Base-by-base conservation (phyloP, 192 early-diverging fungal genomes). In the Coemansia reversa region DNA sequence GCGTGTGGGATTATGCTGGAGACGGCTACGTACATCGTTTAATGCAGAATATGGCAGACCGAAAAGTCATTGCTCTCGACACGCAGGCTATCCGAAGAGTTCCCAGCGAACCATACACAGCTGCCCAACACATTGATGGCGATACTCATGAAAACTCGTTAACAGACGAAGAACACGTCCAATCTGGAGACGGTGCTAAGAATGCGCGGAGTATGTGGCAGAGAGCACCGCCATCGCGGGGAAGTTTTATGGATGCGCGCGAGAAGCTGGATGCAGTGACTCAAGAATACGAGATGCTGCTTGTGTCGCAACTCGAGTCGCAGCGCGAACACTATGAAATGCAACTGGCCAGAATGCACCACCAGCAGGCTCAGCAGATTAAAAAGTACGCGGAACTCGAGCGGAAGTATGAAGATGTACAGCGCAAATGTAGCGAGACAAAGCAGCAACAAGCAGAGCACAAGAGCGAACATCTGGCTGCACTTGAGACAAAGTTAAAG, bases 1-100 rank as follows among this genome's bases (percentile, higher is more conserved):
- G 93, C 2, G 96, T 99, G 49, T 99, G 97, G 97, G 97, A 99
- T 71, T 99, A 99, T 79, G 90, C 87, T 1, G 92, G 96, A 5
- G 97, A 99, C 69, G 96, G 93, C 2, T 92, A 98, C 67, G 95
- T 99, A 8, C 97, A 99, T 73, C 87, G 96, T 5, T 59, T 98
- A 67, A 87, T 98, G 51, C 95, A 97, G 67, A 97, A 94, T 73
- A 91, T 84, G 48, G 74, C 85, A 1, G 96, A 97, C 63, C 95
- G 95, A 14, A 96, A 97, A 65, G 66, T 99, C 16, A 94, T 98
- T 16, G 94, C 97, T 57, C 69, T 98, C 27, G 77, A 94, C 16
- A 24, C 60, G 12, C 65, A 20, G 57, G 19, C 47, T 28, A 18
- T 35, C 48, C 11, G 28, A 20, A 18, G 22, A 2, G 8, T 55